A percentile compares a stretch with the other conserved stretches of the same genome.
Conservation (phyloP, 2,329 filamentous ascomycete genomes). For the Exutisphaerella laricina region DNA sequence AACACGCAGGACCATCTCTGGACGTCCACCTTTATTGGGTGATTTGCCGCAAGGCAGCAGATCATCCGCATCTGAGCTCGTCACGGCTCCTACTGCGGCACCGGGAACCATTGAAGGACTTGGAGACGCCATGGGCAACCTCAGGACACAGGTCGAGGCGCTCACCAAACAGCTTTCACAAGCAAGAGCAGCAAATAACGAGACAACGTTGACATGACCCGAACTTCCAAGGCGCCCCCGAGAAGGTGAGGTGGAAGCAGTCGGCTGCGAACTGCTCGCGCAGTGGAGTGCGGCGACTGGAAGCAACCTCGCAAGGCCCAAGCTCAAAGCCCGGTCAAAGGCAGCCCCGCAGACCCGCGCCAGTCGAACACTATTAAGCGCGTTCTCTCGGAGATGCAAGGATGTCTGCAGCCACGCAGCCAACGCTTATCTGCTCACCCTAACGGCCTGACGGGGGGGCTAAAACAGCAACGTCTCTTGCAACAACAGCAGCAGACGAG, state of each 20-base stretch:
- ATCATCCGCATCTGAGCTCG: slow-evolving; percentile 12
- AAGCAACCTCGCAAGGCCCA: neutral
- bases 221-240: slow-evolving; percentile 11
- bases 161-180: slow-evolving; percentile 17
- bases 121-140: slow-evolving; percentile 19
- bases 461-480: slow-evolving; percentile 1
- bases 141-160: slow-evolving; percentile 20
- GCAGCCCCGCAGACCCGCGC: slow-evolving; percentile 3
- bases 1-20: slow-evolving; percentile 15
- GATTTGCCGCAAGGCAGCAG: slow-evolving; percentile 18
- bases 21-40: slow-evolving; percentile 15
- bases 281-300: slow-evolving; percentile 6
- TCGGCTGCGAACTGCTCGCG: slow-evolving; percentile 8
- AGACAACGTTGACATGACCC: slow-evolving; percentile 5
- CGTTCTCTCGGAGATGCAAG: slow-evolving; percentile 8
- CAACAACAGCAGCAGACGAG: slow-evolving; percentile 4
- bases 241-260: slow-evolving; percentile 8
- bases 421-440: slow-evolving; percentile 7
- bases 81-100: slow-evolving; percentile 12
- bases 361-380: slow-evolving; percentile 11
- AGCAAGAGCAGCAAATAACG: slow-evolving; percentile 6
- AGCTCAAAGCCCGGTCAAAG: slow-evolving; percentile 1
- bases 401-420: neutral
- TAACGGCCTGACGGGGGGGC: too few species aligned
- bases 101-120: slow-evolving; percentile 19